Evolutionary conservation across 78 protist genomes (phyloP).

Genomic region (Dictyostelium purpureum): DNA sequence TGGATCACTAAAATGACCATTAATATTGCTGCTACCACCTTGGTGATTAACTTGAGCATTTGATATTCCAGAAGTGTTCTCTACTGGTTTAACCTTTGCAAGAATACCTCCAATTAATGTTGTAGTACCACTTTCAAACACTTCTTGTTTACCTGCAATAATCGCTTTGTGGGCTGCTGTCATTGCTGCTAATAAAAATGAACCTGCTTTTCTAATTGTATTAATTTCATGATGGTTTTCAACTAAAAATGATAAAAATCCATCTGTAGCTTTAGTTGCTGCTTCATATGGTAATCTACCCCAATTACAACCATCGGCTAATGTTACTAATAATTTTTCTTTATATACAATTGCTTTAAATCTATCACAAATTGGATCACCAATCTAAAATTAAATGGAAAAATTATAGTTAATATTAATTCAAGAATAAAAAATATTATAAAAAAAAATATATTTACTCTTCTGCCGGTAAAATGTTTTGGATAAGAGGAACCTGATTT

Average conservation of each 20-base stretch:
- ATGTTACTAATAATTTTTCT: constrained; percentile 40
- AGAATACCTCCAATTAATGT: constrained; percentile 83
- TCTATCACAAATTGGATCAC: constrained; percentile 76
- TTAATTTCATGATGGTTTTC: constrained; percentile 69
- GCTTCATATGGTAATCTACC: constrained; percentile 82
- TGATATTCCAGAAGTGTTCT: neutral
- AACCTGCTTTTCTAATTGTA: constrained; percentile 66
- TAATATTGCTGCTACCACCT: neutral
- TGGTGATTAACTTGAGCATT: neutral
- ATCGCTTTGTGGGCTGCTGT: constrained; percentile 64
- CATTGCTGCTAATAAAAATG: constrained; percentile 64
- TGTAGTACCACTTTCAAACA: constrained; percentile 79
- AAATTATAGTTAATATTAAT: neutral
- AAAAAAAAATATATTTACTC: neutral
- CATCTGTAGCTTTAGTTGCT: constrained; percentile 72
- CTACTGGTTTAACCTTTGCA: constrained; percentile 3
- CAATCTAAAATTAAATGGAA: neutral
- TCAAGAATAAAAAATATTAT: neutral
- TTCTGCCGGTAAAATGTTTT: constrained; percentile 54
- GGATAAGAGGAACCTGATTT: constrained; percentile 71
- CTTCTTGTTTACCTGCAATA: constrained; percentile 50
- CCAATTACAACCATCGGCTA: constrained; percentile 86
- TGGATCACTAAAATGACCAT: neutral
- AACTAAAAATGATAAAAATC: constrained; percentile 45
- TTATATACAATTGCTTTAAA: constrained; percentile 29